Percentiles rank a stretch among this genome's conserved stretches.
These are phyloP conservation scores for Rhynchosporium agropyri DNA, from an alignment of 2,329 filamentous ascomycete genomes.

Conservation along the genomic window DNA sequence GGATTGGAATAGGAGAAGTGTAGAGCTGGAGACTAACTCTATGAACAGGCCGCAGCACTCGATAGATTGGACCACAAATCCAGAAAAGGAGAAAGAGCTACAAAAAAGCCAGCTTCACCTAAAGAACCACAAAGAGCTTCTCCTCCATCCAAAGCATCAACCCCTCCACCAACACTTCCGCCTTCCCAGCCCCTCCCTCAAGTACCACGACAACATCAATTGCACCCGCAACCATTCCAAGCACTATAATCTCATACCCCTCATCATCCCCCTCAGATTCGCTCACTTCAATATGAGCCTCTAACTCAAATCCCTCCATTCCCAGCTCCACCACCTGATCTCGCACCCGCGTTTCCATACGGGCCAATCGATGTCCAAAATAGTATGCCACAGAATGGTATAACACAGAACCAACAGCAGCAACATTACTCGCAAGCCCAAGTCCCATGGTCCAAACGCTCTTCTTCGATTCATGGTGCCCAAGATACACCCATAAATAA, in stretches of 20 bases:
- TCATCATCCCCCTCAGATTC: neutral
- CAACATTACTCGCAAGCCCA: conserved; percentile 6
- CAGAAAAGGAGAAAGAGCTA: conserved; percentile 6
- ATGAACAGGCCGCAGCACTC: conserved; percentile 42
- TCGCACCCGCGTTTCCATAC: conserved; percentile 16
- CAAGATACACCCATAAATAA: conserved; percentile 14
- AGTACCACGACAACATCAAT: conserved; percentile 5
- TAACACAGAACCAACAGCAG: conserved; percentile 1
- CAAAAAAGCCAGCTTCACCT: neutral
- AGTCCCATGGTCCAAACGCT: conserved; percentile 8
- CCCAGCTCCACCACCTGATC: conserved; percentile 16
- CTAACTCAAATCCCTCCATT: conserved; percentile 11
- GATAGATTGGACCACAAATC: conserved; percentile 49
- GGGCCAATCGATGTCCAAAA: conserved; percentile 3
- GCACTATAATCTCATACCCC: neutral
- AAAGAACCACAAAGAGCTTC: neutral
- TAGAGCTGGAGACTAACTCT: neutral
- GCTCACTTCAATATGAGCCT: conserved; percentile 1
- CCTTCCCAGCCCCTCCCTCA: conserved; percentile 7
- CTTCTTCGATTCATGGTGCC: conserved; percentile 24
- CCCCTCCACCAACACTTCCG: neutral
- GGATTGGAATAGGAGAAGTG: neutral
- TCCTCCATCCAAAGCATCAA: neutral
- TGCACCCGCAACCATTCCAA: conserved; percentile 8
- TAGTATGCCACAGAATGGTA: neutral